Percentiles rank a stretch among this genome's conserved stretches.
Conservation (phyloP, 2,329 filamentous ascomycete genomes). For the Colletotrichum plurivorum region DNA sequence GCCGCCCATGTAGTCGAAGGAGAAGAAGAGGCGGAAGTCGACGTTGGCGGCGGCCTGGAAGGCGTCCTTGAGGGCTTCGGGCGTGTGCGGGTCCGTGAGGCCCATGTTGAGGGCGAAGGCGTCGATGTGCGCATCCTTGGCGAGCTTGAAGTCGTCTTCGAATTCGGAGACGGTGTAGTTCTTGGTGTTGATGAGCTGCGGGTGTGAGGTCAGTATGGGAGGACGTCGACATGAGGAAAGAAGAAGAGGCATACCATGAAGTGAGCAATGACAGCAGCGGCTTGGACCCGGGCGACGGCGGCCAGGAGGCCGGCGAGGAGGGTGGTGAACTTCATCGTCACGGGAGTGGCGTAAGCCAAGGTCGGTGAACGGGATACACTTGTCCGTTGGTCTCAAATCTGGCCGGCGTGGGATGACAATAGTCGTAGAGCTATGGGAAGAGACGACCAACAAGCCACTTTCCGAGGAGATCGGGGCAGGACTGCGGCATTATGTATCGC, state of each 20-base stretch:
- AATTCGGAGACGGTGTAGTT: slow-evolving; percentile 56
- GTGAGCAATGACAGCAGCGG: slow-evolving; percentile 36
- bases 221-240: background rate
- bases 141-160: slow-evolving; percentile 62
- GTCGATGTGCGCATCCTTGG: slow-evolving; percentile 55
- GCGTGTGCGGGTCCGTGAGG: slow-evolving; percentile 27
- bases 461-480: background rate
- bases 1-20: slow-evolving; percentile 49
- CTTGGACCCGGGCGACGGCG: slow-evolving; percentile 22
- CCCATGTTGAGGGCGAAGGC: slow-evolving; percentile 46
- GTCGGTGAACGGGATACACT: slow-evolving; percentile 1
- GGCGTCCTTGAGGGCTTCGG: slow-evolving; percentile 25
- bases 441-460: background rate
- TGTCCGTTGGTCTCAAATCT: slow-evolving; percentile 15
- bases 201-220: background rate
- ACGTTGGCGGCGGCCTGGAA: slow-evolving; percentile 41
- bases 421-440: background rate
- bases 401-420: background rate
- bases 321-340: slow-evolving; percentile 30
- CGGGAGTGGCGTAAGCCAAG: slow-evolving; percentile 11
- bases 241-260: slow-evolving; percentile 32
- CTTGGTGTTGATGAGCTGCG: slow-evolving; percentile 36
- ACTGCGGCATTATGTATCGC: slow-evolving; percentile 36
- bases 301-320: slow-evolving; percentile 28
- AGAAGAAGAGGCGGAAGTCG: slow-evolving; percentile 50